A percentile compares a stretch with the other conserved stretches of the same genome.
phyloP scores from a whole-genome alignment of 176 grass and related monocot genomes.

The Avena insularis region DNA sequence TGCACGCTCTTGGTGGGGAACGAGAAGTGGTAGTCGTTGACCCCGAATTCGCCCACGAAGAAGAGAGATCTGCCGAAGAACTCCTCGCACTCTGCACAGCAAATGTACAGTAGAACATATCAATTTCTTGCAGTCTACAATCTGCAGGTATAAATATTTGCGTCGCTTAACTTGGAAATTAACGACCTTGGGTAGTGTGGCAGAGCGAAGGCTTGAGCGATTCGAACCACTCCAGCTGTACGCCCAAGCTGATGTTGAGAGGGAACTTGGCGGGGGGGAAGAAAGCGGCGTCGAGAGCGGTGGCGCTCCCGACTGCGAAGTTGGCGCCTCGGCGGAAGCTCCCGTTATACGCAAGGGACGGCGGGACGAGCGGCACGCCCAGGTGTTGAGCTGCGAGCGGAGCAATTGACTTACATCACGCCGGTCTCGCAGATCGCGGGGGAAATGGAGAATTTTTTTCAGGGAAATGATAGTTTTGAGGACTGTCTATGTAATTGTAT shows the following conservation, averaged over 20 bases:
- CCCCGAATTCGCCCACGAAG: constrained; percentile 48
- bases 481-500: background rate
- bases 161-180: background rate
- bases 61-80: constrained; percentile 58
- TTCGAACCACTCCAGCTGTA: constrained; percentile 60
- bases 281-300: constrained; percentile 39
- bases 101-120: background rate
- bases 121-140: background rate
- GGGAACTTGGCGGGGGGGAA: constrained; percentile 40
- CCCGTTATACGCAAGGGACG: constrained; percentile 37
- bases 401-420: background rate
- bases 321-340: constrained; percentile 52
- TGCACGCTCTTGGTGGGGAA: constrained; percentile 34
- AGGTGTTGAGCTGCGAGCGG: constrained; percentile 28
- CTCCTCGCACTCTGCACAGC: constrained; percentile 37
- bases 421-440: background rate
- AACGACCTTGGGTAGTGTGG: constrained; percentile 33
- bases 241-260: constrained; percentile 45
- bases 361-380: constrained; percentile 48
- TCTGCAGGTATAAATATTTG: background rate
- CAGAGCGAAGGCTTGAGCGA: constrained; percentile 52
- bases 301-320: constrained; percentile 54
- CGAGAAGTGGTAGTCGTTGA: constrained; percentile 50
- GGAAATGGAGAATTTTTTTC: background rate
- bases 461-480: background rate